Evolutionary conservation across 2,329 filamentous ascomycete genomes (phyloP).

Genomic region (Pseudovirgaria hyperparasitica): DNA sequence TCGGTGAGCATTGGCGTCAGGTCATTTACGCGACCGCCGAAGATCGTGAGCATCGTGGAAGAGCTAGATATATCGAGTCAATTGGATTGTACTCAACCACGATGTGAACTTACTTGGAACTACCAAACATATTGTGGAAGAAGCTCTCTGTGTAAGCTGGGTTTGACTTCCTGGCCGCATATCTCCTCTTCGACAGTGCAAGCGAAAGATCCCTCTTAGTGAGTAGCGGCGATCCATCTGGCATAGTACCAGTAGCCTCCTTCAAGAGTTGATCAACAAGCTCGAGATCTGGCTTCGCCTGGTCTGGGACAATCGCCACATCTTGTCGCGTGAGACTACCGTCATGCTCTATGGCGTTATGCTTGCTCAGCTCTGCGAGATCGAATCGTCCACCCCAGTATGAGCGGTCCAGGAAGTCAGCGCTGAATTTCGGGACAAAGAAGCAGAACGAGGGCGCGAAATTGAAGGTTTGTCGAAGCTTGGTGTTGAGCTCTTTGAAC

Average conservation of each 20-base stretch:
- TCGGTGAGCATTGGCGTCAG: constrained; percentile 27
- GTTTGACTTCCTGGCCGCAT: constrained; percentile 23
- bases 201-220: constrained; percentile 25
- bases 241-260: constrained; percentile 21
- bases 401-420: constrained; percentile 6
- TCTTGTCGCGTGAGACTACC: constrained; percentile 16
- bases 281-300: constrained; percentile 23
- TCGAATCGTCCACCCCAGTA: constrained; percentile 4
- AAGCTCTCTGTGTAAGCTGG: constrained; percentile 20
- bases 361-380: no score
- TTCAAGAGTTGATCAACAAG: constrained; percentile 23
- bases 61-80: constrained; percentile 14
- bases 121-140: constrained; percentile 30
- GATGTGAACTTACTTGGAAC: constrained; percentile 18
- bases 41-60: constrained; percentile 30
- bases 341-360: constrained; percentile 1
- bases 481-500: constrained; percentile 3
- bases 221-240: constrained; percentile 17
- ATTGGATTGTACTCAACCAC: neutral
- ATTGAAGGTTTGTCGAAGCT: constrained; percentile 3
- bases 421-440: constrained; percentile 12
- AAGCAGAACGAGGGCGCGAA: constrained; percentile 11
- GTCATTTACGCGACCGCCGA: constrained; percentile 25
- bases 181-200: constrained; percentile 19
- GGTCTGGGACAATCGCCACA: constrained; percentile 22